Evolutionary conservation across 208 protist species (phyloP).

Genomic region (Naegleria fowleri): DNA sequence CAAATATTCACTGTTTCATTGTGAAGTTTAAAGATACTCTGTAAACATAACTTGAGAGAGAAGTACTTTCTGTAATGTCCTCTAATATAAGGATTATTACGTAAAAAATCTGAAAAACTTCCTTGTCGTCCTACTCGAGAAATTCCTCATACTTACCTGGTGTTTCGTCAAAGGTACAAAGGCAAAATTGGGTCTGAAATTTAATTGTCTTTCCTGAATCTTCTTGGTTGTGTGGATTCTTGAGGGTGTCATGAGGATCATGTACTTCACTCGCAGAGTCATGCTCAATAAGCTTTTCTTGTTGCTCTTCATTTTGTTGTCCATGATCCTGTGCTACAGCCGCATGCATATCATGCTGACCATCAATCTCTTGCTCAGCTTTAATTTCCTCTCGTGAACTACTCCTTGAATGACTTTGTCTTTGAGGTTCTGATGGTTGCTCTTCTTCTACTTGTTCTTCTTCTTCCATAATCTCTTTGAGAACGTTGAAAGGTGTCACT

Average conservation of each 20-base stretch:
- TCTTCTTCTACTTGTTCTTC: neutral
- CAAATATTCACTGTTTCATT: slow-evolving; percentile 77
- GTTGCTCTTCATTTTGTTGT: neutral
- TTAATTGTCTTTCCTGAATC: neutral
- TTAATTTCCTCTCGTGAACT: neutral
- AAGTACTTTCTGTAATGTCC: neutral
- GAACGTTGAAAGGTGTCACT: neutral
- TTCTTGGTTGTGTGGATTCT: neutral
- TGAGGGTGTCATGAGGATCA: neutral
- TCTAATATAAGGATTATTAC: neutral
- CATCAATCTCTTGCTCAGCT: neutral
- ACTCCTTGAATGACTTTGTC: neutral
- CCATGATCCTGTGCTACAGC: neutral
- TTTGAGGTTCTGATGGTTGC: neutral
- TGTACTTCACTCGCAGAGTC: neutral
- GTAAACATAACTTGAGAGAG: neutral
- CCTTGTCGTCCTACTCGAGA: neutral
- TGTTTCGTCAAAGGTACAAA: neutral
- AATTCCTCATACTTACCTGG: neutral
- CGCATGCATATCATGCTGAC: neutral
- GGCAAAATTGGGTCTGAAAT: neutral
- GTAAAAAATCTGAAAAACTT: neutral
- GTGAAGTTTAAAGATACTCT: slow-evolving; percentile 54
- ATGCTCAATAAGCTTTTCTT: neutral
- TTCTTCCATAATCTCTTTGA: neutral